Evolutionary conservation across 805 yeast genomes (phyloP).

Genomic region (Scheffersomyces coipomensis): DNA sequence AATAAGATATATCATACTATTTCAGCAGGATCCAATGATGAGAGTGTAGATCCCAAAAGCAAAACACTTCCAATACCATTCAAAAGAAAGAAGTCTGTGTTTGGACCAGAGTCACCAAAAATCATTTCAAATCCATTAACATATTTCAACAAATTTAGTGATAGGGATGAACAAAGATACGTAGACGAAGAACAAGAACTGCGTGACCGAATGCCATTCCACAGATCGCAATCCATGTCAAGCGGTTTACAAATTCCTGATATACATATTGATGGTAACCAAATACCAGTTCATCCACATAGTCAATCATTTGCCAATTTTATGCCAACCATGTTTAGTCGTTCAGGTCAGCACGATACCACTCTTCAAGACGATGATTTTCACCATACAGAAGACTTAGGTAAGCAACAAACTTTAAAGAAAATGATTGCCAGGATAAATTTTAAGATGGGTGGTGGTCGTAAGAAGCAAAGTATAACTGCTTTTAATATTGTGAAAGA

Average conservation of each 20-base stretch:
- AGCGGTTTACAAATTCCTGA: background rate
- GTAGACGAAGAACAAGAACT: conserved; percentile 26
- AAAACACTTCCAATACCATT: background rate
- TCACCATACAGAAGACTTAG: conserved; percentile 10
- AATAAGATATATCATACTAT: conserved; percentile 14
- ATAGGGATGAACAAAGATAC: conserved; percentile 33
- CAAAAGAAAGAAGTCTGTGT: conserved; percentile 1
- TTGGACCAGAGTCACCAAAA: conserved; percentile 19
- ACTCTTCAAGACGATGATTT: conserved; percentile 4
- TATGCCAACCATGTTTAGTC: conserved; percentile 10
- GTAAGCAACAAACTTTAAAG: conserved; percentile 17
- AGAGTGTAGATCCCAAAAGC: background rate
- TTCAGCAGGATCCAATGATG: conserved; percentile 2
- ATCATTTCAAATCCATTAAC: conserved; percentile 30
- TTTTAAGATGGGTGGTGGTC: conserved; percentile 23
- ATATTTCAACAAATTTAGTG: conserved; percentile 26
- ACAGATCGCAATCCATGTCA: background rate
- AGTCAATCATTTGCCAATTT: conserved; percentile 13
- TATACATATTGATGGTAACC: background rate
- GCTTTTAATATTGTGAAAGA: conserved; percentile 13
- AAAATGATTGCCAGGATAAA: conserved; percentile 20
- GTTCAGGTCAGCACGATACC: conserved; percentile 5
- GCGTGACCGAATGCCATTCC: background rate
- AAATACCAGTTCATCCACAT: conserved; percentile 1
- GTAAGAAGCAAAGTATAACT: conserved; percentile 16